Evolutionary conservation across 108 stramenopile species (phyloP), one percentile per base, ranked within the genome.

Genomic region (Fragilaria crotonensis): DNA sequence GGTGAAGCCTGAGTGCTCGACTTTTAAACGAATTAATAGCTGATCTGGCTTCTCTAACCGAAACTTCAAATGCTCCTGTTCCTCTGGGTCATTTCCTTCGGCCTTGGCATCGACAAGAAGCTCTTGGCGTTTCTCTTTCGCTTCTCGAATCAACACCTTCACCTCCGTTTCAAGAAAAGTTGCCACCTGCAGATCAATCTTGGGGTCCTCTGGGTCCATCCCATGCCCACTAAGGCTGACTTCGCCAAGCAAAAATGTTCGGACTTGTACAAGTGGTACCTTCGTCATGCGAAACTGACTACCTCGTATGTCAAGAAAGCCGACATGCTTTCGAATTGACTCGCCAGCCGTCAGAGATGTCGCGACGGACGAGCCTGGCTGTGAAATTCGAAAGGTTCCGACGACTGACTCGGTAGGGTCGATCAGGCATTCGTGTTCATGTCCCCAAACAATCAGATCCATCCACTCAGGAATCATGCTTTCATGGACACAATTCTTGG

Each of bases 401-500:
- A 91, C 89, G 33, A 89, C 74, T 17, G 85, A 88, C 62, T 96
- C 94, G 30, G 69, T 59, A 5, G 93, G 83, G 22, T 82, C 78
- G 50, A 95, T 85, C 50, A 68, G 64, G 71, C 90, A 95, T 65
- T 97, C 96, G 71, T 99, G 98, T 78, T 97, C 98, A 64, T 99
- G 96, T 2, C 92, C 93, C 90, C 88, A 97, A 26, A 95, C 72
- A 30, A 78, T 30, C 30, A 97, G 71, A 65, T 97, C 96, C 77
- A 97, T 96, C 95, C 97, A 99, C 59, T 95, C 94, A 0, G 98
- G 98, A 14, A 99, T 97, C 95, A 97, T 95, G 52, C 75, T 67
- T 68, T 98, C 97, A 57, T 95, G 95, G 31, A 98, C 78, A 62
- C 95, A 98, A 49, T 95, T 96, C 71, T 99, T 99, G 48, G 67